Evolutionary conservation across 192 early-diverging fungal species (phyloP), one percentile per base, ranked within the genome.

Genomic region (Entomortierella beljakovae): DNA sequence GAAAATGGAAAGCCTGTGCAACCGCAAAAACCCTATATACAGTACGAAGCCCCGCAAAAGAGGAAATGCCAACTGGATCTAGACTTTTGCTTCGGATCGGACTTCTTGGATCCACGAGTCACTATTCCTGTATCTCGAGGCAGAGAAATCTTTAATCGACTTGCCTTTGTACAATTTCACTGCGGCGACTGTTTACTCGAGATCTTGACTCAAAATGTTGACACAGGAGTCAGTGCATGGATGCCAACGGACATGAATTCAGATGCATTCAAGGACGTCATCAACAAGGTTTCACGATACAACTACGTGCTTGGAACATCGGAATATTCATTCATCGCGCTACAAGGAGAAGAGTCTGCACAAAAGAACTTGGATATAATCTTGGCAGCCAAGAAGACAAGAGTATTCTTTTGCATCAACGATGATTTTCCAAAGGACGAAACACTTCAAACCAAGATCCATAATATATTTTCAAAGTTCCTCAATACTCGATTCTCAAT

Each of bases 181-280:
- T 82, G 81, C 49, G 81, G 81, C 37, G 81, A 82, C 33, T 82
- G 81, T 38, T 33, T 79, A 1, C 57, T 79, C 0, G 66, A 79
- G 61, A 68, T 79, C 8, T 28, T 79, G 68, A 69, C 61, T 66
- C 75, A 79, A 33, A 55, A 70, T 49, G 61, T 61, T 11, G 49
- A 60, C 1, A 56, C 61, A 1, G 75, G 75, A 6, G 65, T 79
- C 37, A 25, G 75, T 11, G 60, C 60, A 18, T 68, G 65, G 53
- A 62, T 70, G 68, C 75, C 75, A 8, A 16, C 26, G 23, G 62
- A 79, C 32, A 68, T 70, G n/a, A 10, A 32, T 18, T 79, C 75
- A 9, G 50, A 52, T 0, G 75, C 57, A 40, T 79, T 70, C 35
- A 46, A 58, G 43, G 28, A 54, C 6, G 68, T 70, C 6, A 18